Conservation (phyloP, 768 basidiomycete genomes). For the Hygrocybe coccinea region DNA sequence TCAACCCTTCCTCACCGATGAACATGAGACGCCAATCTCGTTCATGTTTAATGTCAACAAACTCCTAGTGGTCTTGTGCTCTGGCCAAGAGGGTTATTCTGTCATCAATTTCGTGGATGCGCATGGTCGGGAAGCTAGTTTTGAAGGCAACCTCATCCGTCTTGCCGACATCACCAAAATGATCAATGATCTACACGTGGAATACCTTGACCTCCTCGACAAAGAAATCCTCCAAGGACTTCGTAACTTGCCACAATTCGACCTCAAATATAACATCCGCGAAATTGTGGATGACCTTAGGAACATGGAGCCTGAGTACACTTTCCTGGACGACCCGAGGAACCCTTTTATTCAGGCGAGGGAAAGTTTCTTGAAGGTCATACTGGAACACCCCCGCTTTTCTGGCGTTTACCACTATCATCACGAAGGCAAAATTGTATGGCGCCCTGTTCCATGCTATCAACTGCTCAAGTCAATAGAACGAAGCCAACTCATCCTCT, state of each 20-base stretch:
- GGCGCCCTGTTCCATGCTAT: not conserved
- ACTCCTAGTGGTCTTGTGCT: not conserved
- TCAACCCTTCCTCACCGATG: not conserved
- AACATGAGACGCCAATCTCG: not conserved
- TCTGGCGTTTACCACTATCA: not conserved
- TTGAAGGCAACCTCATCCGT: not conserved
- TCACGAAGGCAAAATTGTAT: not conserved
- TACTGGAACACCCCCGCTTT: not conserved
- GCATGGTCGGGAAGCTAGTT: not conserved
- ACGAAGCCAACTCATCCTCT: not conserved
- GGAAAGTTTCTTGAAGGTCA: not conserved
- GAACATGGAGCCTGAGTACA: not conserved
- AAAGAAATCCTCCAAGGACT: not conserved
- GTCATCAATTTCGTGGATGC: not conserved
- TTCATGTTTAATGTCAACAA: not conserved
- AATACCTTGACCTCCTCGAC: not conserved
- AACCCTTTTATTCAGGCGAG: not conserved
- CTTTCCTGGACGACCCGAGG: not conserved
- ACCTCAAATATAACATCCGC: not conserved
- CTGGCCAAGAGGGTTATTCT: not conserved
- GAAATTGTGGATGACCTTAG: not conserved
- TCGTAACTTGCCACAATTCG: not conserved
- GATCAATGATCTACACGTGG: not conserved
- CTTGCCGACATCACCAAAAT: not conserved
- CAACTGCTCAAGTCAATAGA: not conserved